Percentiles rank a stretch among this genome's conserved stretches.
phyloP scores from a whole-genome alignment of 1,139 yeast genomes.

The Yamadazyma buinensis region DNA sequence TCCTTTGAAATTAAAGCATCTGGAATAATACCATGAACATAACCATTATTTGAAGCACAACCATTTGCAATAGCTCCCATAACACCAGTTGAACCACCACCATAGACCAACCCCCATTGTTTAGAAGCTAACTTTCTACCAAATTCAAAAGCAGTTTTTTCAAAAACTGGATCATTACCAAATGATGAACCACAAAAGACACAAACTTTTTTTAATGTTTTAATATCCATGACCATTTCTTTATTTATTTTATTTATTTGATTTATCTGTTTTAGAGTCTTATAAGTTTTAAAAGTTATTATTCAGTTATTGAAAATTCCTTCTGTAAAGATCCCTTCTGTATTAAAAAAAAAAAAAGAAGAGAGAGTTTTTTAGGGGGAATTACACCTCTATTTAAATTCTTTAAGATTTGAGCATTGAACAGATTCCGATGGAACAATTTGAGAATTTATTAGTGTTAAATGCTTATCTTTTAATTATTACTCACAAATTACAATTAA shows the following conservation, averaged over 20 bases:
- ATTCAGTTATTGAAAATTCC: too few relatives aligned
- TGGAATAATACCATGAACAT: slow-evolving; percentile 86
- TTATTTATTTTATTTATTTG: not conserved
- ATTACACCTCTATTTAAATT: too few relatives aligned
- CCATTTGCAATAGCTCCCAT: slow-evolving; percentile 87
- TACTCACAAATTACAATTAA: too few relatives aligned
- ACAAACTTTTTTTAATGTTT: slow-evolving; percentile 39
- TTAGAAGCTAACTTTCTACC: slow-evolving; percentile 57
- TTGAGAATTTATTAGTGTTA: too few relatives aligned
- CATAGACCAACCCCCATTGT: slow-evolving; percentile 79
- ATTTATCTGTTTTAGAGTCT: too few relatives aligned
- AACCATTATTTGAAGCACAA: slow-evolving; percentile 62
- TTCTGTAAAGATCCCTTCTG: too few relatives aligned
- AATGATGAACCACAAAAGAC: slow-evolving; percentile 86
- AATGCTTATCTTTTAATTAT: too few relatives aligned
- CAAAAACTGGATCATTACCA: slow-evolving; percentile 53
- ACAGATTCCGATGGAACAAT: too few relatives aligned
- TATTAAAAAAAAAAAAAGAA: not conserved
- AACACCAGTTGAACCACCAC: slow-evolving; percentile 85
- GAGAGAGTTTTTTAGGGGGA: not conserved
- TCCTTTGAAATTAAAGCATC: slow-evolving; percentile 76
- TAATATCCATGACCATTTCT: slow-evolving; percentile 1
- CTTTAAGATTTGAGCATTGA: too few relatives aligned
- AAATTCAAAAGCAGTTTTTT: slow-evolving; percentile 52
- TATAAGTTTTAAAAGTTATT: too few relatives aligned